phyloP scores from a whole-genome alignment of 768 basidiomycete genomes.

The Asterophora parasitica region DNA sequence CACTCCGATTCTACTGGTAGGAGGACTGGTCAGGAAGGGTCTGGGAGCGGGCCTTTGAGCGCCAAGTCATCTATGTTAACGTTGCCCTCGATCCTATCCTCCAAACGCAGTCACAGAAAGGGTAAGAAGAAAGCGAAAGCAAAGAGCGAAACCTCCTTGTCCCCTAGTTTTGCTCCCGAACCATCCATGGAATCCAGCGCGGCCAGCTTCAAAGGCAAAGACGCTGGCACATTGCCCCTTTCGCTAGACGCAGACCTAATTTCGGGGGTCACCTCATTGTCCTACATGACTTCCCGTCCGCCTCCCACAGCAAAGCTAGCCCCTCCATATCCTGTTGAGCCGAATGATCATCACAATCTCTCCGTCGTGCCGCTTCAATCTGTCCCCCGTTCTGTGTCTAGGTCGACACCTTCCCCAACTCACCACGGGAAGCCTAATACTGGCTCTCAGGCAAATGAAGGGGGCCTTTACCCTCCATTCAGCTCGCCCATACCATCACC shows the following conservation, averaged over 20 bases:
- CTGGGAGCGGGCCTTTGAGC: conserved; percentile 16
- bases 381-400: conserved; percentile 24
- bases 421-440: conserved; percentile 13
- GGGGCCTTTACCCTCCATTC: conserved; percentile 1
- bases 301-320: conserved; percentile 14
- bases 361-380: conserved; percentile 18
- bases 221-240: conserved; percentile 13
- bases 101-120: conserved; percentile 26
- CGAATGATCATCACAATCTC: conserved; percentile 18
- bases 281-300: conserved; percentile 23
- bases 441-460: background rate
- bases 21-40: conserved; percentile 13
- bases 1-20: conserved; percentile 30
- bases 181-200: conserved; percentile 26
- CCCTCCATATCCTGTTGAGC: conserved; percentile 28
- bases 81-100: conserved; percentile 15
- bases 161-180: conserved; percentile 30
- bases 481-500: background rate
- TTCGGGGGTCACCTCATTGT: conserved; percentile 18
- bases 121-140: conserved; percentile 31
- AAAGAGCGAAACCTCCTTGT: conserved; percentile 29
- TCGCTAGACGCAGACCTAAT: conserved; percentile 2
- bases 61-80: conserved; percentile 24
- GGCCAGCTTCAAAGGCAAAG: conserved; percentile 21
- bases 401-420: conserved; percentile 14